Evolutionary conservation across 108 stramenopile species (phyloP).

Genomic region (Bacterosira constricta): DNA sequence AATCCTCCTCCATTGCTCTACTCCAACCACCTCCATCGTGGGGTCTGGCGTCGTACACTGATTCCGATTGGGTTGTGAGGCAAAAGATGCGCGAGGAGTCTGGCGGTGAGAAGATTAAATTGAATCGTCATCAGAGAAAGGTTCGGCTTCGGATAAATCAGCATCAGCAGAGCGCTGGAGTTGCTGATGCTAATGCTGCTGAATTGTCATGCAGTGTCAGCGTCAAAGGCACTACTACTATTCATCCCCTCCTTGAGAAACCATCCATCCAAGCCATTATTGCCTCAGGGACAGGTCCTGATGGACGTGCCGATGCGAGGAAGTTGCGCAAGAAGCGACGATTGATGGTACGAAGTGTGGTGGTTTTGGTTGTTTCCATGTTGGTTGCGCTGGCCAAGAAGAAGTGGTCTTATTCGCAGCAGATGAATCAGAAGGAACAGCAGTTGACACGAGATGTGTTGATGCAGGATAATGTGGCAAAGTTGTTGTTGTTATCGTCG

Average conservation of each 20-base stretch:
- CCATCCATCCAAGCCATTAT: conserved; percentile 47
- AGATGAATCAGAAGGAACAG: not conserved
- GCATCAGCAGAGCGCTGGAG: not conserved
- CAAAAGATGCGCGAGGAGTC: conserved; percentile 55
- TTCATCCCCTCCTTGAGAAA: conserved; percentile 1
- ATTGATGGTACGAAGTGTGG: conserved; percentile 34
- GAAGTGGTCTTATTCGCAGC: conserved; percentile 1
- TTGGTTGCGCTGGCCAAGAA: conserved; percentile 26
- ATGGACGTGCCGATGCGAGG: conserved; percentile 44
- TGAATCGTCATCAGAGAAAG: conserved; percentile 57
- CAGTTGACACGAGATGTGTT: too few species aligned
- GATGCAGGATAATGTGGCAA: too few species aligned
- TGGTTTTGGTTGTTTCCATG: conserved; percentile 41
- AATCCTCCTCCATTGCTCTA: conserved; percentile 54
- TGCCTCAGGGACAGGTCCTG: conserved; percentile 66
- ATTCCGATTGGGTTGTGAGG: conserved; percentile 73
- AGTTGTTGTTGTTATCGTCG: too few species aligned
- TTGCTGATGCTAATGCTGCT: not conserved
- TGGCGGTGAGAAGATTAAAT: conserved; percentile 24
- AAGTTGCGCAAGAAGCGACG: conserved; percentile 42
- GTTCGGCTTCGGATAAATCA: conserved; percentile 56
- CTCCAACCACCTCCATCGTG: conserved; percentile 65
- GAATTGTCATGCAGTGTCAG: too few species aligned
- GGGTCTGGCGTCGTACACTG: conserved; percentile 49
- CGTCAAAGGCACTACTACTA: too few species aligned